Base-by-base conservation (phyloP, 257 asterid genomes). In the Eucommia ulmoides region DNA sequence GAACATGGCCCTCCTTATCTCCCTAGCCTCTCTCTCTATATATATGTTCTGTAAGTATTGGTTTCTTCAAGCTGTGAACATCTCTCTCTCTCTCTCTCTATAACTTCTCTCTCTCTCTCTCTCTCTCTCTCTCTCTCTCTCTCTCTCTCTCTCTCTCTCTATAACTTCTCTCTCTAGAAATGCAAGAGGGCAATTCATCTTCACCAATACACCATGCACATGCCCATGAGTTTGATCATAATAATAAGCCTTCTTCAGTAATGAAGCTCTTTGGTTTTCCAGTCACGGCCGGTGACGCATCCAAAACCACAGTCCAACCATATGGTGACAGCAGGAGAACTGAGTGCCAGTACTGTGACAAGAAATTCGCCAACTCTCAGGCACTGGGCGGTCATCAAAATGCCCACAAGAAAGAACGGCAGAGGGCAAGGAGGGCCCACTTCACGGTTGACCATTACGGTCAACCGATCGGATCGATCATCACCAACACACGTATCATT, bases 391-490 rank as follows among this genome's bases (percentile, higher is more conserved):
- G 94, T 20, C 94, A 83, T 25, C 94, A 83, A 23, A 83, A 83
- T 25, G 93, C 88, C 35, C 95, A 85, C 87, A 85, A 85, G 77
- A 85, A 82, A 64, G 93, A 82, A 33, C 67, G 95, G 23, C 88
- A 77, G 57, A 65, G 74, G 56, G 65, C 73, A 9, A 82, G 77
- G 58, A 60, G 78, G 49, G 72, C 71, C 51, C 71, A 80, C 58
- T 71, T 62, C 52, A 49, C 57, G 14, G 46, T 53, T 2, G 69
- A 55, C 17, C 35, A 20, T 33, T 24, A 54, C 29, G 71, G 63
- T 10, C 70, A 69, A 20, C 68, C 67, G n/a, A 62, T 64, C 7
- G 78, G 78, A 41, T 22, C 73, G 0, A 45, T 69, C 1, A 61
- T 76, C 47, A 63, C 76, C 63, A 47, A 23, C 9, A 67, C 77